Percentiles rank a stretch among this genome's conserved stretches.
These are phyloP conservation scores for Ustilago shanxiensis DNA, from an alignment of 1,284 basidiomycete genomes.

Conservation along the genomic window DNA sequence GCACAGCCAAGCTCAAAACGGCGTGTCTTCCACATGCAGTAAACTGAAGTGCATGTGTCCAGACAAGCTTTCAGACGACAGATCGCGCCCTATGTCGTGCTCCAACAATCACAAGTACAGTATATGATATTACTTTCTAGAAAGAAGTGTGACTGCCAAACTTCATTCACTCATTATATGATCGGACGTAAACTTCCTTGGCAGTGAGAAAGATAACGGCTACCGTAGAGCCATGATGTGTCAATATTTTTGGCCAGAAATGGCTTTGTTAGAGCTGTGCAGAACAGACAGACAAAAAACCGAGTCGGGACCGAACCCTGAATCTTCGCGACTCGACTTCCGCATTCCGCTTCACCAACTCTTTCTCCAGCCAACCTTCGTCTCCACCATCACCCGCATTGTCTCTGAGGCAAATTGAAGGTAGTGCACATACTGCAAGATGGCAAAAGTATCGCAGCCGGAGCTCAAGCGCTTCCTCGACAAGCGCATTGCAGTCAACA, in stretches of 20 bases:
- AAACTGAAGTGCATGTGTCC: background rate
- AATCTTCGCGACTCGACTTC: background rate
- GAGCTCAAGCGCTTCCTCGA: constrained; percentile 84
- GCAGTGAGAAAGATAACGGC: too few relatives aligned
- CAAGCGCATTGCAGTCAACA: constrained; percentile 92
- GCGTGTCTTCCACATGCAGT: background rate
- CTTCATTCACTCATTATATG: too few relatives aligned
- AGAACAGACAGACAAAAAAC: too few relatives aligned
- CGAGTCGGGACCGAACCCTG: background rate
- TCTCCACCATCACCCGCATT: constrained; percentile 6
- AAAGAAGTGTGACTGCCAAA: too few relatives aligned
- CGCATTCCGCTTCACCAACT: background rate
- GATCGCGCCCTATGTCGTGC: too few relatives aligned
- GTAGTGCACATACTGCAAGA: constrained; percentile 21
- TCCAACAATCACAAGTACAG: too few relatives aligned
- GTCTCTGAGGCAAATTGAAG: background rate
- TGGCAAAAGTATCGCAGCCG: constrained; percentile 68
- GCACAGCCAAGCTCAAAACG: constrained; percentile 6
- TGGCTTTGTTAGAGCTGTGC: too few relatives aligned
- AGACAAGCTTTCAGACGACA: background rate
- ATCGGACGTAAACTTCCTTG: too few relatives aligned
- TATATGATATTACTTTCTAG: too few relatives aligned
- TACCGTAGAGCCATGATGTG: too few relatives aligned
- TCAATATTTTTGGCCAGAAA: too few relatives aligned
- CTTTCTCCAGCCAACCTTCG: background rate